Base-by-base conservation (phyloP, 371 early-diverging fungal species). In the Lichtheimia ornata region DNA sequence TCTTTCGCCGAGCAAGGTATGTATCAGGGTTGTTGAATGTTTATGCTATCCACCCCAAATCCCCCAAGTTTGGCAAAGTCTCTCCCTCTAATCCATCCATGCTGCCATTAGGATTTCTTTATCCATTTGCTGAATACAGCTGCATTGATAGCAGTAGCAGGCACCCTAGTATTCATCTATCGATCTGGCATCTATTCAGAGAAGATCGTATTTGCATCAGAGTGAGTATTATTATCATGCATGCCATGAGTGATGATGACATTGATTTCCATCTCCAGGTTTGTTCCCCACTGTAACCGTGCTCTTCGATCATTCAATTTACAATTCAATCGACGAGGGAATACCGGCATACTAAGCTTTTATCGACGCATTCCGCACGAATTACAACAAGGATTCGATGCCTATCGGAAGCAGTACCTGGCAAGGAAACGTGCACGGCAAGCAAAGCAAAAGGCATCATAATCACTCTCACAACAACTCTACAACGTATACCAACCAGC, bases 261-360 rank as follows among this genome's bases (percentile, higher is more conserved):
- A 35, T 28, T 28, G 5, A 28, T 7, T 9, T 35, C 9, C 11
- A 22, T 25, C 20, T 30, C 11, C 65, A 89, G 88, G 69, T 88
- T 84, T 70, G 83, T 87, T 11, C 82, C 84, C 25, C 88, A 88
- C 44, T 86, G 85, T 56, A 90, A 90, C 58, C 79, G 83, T 43
- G 83, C 85, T 17, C 72, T 90, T n/a, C 66, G 74, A 22, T 75
- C 84, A n/a, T 90, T 87, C 69, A 88, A 90, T 56, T 72, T 90
- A 64, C 81, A 85, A 51, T 89, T 88, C 61, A 84, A 84, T 58
- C 62, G 57, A 17, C 73, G 72, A 4, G 80, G 81, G 56, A 71
- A 71, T 40, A 59, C 65, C 9, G 86, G 82, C 18, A 79, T 81
- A 42, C 55, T 90, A 13, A 71, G 79, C 6, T 89, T 90, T 62